Conservation (phyloP, 495 filamentous ascomycete genomes). For the Lasiosphaeria ovina region DNA sequence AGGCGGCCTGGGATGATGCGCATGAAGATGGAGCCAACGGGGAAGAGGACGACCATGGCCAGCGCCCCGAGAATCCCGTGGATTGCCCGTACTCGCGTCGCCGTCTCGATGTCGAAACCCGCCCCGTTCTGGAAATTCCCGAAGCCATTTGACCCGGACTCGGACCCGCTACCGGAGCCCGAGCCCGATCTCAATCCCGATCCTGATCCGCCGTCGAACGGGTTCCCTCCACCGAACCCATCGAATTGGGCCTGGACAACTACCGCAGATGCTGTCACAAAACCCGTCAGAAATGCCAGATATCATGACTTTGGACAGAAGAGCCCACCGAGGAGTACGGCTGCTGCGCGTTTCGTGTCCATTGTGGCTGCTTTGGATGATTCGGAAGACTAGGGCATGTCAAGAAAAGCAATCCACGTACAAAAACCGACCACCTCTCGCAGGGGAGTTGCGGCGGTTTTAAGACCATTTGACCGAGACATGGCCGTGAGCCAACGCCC, state of each 20-base stretch:
- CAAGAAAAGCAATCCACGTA: neutral
- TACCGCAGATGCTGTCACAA: constrained; percentile 3
- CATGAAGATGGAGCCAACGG: constrained; percentile 52
- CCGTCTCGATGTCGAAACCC: constrained; percentile 25
- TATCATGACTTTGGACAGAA: neutral
- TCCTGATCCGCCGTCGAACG: neutral
- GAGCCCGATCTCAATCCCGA: constrained; percentile 3
- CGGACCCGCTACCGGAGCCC: constrained; percentile 2
- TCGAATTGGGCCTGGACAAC: constrained; percentile 11
- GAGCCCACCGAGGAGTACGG: constrained; percentile 6
- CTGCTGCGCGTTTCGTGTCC: constrained; percentile 15
- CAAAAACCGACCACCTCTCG: neutral
- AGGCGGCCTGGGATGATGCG: constrained; percentile 40
- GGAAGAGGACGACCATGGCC: constrained; percentile 51
- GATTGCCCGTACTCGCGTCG: constrained; percentile 24
- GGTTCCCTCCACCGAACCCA: constrained; percentile 7
- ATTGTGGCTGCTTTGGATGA: constrained; percentile 9
- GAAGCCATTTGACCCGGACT: constrained; percentile 17
- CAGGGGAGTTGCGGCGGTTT: neutral
- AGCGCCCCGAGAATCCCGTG: constrained; percentile 41
- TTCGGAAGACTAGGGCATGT: neutral
- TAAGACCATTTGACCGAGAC: neutral
- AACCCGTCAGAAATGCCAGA: neutral
- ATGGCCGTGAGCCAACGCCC: neutral
- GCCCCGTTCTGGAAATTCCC: constrained; percentile 13